Evolutionary conservation across 2,329 filamentous ascomycete species (phyloP).

Genomic region (Metarhizium anisopliae): DNA sequence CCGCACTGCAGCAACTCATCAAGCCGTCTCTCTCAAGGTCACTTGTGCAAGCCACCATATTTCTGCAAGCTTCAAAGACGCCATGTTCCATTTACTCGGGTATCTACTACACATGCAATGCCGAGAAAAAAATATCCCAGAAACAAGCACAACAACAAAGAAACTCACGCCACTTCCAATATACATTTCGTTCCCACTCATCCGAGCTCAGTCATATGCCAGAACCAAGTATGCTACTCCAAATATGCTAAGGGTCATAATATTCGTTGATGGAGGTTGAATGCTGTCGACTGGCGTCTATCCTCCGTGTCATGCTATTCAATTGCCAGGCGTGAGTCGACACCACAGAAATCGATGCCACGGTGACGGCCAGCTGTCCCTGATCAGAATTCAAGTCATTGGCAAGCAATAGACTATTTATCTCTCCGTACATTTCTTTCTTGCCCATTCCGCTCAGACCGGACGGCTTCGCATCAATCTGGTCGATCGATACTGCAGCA

Average conservation of each 20-base stretch:
- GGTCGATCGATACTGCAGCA: slow-evolving; percentile 34
- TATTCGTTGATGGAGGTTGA: not conserved
- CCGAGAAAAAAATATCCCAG: not conserved
- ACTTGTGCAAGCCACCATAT: no score
- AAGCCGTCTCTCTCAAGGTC: no score
- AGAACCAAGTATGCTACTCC: not conserved
- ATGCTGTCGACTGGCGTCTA: not conserved
- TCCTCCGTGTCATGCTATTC: not conserved
- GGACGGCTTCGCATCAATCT: slow-evolving; percentile 25
- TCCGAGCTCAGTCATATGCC: not conserved
- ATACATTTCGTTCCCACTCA: not conserved
- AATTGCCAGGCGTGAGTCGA: not conserved
- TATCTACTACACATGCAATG: slow-evolving; percentile 1
- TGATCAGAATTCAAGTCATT: not conserved
- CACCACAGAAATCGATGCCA: not conserved
- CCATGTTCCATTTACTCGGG: not conserved
- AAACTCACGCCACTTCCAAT: not conserved
- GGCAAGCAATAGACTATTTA: not conserved
- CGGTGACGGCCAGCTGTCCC: not conserved
- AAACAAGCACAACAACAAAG: not conserved
- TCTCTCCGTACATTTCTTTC: not conserved
- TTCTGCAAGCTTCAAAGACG: no score
- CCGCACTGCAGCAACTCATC: no score
- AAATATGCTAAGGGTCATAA: not conserved
- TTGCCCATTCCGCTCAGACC: slow-evolving; percentile 2